Evolutionary conservation across 768 basidiomycete species (phyloP).

Genomic region (Favolaschia claudopus): DNA sequence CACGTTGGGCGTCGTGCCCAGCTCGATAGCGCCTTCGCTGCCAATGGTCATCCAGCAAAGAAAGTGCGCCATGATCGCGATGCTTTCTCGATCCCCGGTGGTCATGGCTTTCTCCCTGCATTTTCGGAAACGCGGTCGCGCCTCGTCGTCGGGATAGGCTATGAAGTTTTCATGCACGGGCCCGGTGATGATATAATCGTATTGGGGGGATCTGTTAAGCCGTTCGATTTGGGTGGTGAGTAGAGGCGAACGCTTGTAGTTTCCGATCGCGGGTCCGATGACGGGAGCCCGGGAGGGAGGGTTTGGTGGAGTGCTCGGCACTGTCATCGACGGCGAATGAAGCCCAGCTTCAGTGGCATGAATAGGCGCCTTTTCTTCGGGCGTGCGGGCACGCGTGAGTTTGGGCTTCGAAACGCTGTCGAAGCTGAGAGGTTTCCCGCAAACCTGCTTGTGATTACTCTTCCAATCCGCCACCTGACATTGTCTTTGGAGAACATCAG

Average conservation of each 20-base stretch:
- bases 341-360: too few species aligned
- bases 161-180: neutral
- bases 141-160: conserved; percentile 8
- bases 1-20: neutral
- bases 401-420: conserved; percentile 16
- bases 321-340: too few species aligned
- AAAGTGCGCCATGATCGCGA: conserved; percentile 19
- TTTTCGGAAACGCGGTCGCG: conserved; percentile 6
- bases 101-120: conserved; percentile 24
- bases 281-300: neutral
- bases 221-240: neutral
- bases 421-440: conserved; percentile 24
- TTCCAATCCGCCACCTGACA: conserved; percentile 30
- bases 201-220: neutral
- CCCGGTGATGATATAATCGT: conserved; percentile 3
- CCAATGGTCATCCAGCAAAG: conserved; percentile 9
- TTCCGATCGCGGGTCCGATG: neutral
- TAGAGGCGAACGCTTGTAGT: neutral
- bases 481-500: neutral
- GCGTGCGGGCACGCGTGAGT: neutral
- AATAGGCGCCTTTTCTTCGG: too few species aligned
- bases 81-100: conserved; percentile 11
- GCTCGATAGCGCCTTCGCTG: neutral
- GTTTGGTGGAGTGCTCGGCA: too few species aligned
- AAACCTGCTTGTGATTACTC: conserved; percentile 22